Percentiles rank a stretch among this genome's conserved stretches.
These are phyloP conservation scores for Aspergillus ostianus DNA, from an alignment of 495 filamentous ascomycete species.

Conservation along the genomic window DNA sequence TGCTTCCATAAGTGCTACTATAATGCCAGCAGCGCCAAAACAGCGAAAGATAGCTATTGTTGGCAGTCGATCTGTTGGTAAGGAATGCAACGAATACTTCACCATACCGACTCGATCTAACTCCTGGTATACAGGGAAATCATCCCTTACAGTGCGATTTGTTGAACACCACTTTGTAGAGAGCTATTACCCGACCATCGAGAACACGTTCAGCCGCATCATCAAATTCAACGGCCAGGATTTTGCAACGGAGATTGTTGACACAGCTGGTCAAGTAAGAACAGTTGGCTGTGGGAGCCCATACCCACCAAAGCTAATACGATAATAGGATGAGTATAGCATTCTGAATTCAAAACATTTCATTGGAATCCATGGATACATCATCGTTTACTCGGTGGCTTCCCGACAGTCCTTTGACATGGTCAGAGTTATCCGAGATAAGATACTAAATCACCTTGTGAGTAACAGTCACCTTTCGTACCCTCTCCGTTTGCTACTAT, in stretches of 20 bases:
- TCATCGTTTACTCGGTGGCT: slow-evolving; percentile 94
- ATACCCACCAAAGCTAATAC: slow-evolving; percentile 16
- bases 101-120: not conserved
- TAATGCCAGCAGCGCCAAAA: slow-evolving; percentile 82
- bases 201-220: slow-evolving; percentile 95
- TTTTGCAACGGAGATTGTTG: slow-evolving; percentile 94
- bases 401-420: slow-evolving; percentile 95
- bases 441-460: slow-evolving; percentile 95
- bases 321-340: slow-evolving; percentile 86
- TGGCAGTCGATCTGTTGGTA: slow-evolving; percentile 95
- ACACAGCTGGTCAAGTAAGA: slow-evolving; percentile 93
- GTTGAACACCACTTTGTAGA: slow-evolving; percentile 98
- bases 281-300: slow-evolving; percentile 11
- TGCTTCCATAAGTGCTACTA: slow-evolving; percentile 9
- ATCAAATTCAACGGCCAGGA: slow-evolving; percentile 92
- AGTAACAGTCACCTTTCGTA: slow-evolving; percentile 23
- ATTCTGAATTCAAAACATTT: slow-evolving; percentile 98
- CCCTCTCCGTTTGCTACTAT: too few relatives aligned
- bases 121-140: slow-evolving; percentile 68
- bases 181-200: slow-evolving; percentile 98
- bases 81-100: slow-evolving; percentile 19
- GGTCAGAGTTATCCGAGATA: slow-evolving; percentile 90
- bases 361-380: slow-evolving; percentile 98
- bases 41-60: slow-evolving; percentile 98
- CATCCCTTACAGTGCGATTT: slow-evolving; percentile 94